phyloP scores from a whole-genome alignment of 805 yeast species.

The Wickerhamomyces silvicola region DNA sequence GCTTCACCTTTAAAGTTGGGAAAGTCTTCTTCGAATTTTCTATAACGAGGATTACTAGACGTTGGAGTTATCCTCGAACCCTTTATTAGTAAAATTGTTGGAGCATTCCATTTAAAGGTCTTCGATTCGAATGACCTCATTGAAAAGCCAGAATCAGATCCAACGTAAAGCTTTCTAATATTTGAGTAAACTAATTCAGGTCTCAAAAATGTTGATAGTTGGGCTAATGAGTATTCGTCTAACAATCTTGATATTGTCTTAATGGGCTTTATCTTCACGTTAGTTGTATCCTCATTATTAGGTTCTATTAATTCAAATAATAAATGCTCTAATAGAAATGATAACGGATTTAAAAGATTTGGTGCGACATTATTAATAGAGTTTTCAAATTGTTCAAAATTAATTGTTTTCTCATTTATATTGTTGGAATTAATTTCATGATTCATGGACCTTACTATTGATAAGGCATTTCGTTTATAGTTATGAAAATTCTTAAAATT shows the following conservation, averaged over 20 bases:
- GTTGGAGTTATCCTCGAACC: conserved; percentile 38
- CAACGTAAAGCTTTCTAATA: conserved; percentile 59
- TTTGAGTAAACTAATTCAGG: conserved; percentile 37
- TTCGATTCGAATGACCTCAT: conserved; percentile 81
- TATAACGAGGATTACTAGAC: conserved; percentile 38
- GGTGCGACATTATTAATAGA: conserved; percentile 33
- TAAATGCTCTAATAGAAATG: conserved; percentile 36
- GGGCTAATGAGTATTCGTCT: conserved; percentile 32
- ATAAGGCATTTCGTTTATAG: conserved; percentile 38
- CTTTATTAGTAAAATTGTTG: conserved; percentile 62
- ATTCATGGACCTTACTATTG: conserved; percentile 45
- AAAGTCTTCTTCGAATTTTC: conserved; percentile 43
- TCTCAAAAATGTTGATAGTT: conserved; percentile 33
- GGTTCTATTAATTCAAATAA: conserved; percentile 23
- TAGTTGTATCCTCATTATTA: conserved; percentile 2
- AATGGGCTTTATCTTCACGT: conserved; percentile 3
- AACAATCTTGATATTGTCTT: conserved; percentile 31
- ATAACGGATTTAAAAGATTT: conserved; percentile 37
- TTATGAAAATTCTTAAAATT: conserved; percentile 31
- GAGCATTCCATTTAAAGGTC: conserved; percentile 86
- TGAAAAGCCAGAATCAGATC: conserved; percentile 77
- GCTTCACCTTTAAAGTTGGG: conserved; percentile 31
- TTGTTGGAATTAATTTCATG: conserved; percentile 25
- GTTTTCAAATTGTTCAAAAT: conserved; percentile 27
- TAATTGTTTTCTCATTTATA: conserved; percentile 15